Evolutionary conservation across 2,329 filamentous ascomycete species (phyloP).

Genomic region (Camptophora hylomeconis): DNA sequence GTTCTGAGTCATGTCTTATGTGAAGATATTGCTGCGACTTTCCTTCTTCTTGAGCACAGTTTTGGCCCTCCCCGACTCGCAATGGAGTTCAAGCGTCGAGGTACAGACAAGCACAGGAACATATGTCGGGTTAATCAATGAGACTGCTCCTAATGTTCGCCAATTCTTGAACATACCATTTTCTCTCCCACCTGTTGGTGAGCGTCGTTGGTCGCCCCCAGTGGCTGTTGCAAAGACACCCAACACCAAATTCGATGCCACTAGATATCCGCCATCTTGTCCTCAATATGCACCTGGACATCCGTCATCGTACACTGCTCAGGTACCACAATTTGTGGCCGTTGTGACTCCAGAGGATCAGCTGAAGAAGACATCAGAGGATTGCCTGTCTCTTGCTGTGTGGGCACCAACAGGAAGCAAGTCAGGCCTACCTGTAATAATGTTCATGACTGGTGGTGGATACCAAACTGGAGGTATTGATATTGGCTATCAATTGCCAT

Average conservation of each 20-base stretch:
- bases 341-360: constrained; percentile 11
- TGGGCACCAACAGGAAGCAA: constrained; percentile 26
- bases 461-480: constrained; percentile 21
- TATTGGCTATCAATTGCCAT: constrained; percentile 29
- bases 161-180: constrained; percentile 27
- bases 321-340: constrained; percentile 12
- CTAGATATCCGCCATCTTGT: constrained; percentile 20
- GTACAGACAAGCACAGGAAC: constrained; percentile 11
- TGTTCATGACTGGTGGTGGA: constrained; percentile 19
- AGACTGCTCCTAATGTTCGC: constrained; percentile 23
- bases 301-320: constrained; percentile 1
- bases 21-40: no score
- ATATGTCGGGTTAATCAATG: constrained; percentile 22
- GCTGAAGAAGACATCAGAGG: constrained; percentile 26
- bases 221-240: constrained; percentile 8
- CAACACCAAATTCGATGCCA: constrained; percentile 17
- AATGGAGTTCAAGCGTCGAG: constrained; percentile 1
- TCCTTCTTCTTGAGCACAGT: no score
- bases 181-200: constrained; percentile 23
- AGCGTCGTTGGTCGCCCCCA: constrained; percentile 23
- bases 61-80: no score
- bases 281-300: constrained; percentile 18
- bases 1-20: no score
- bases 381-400: constrained; percentile 31
- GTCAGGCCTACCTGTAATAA: constrained; percentile 12